Evolutionary conservation across 1,139 yeast genomes (phyloP).

Genomic region (Yamadazyma jaroonii): DNA sequence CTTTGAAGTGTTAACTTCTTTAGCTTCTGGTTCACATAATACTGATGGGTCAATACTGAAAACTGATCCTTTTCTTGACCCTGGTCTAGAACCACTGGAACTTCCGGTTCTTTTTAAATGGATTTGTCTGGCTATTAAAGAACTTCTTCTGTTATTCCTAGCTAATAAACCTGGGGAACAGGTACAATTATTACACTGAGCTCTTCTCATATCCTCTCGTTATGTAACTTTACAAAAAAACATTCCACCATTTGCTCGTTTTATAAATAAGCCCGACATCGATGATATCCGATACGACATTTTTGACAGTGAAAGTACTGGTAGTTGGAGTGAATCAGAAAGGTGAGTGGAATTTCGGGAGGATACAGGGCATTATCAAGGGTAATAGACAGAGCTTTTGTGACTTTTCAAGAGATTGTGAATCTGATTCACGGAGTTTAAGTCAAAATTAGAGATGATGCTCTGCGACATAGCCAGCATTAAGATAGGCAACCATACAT

Average conservation of each 20-base stretch:
- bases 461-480: too few relatives aligned
- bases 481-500: too few relatives aligned
- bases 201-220: slow-evolving; percentile 23
- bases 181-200: slow-evolving; percentile 68
- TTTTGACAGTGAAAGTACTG: neutral
- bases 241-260: slow-evolving; percentile 5
- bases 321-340: neutral
- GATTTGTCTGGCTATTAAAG: slow-evolving; percentile 49
- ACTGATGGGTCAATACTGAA: slow-evolving; percentile 47
- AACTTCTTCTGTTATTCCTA: slow-evolving; percentile 56
- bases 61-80: slow-evolving; percentile 46
- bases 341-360: too few relatives aligned
- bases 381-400: too few relatives aligned
- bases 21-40: slow-evolving; percentile 42
- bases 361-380: too few relatives aligned
- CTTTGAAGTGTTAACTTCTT: slow-evolving; percentile 54
- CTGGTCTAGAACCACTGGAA: slow-evolving; percentile 22
- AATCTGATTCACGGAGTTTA: too few relatives aligned
- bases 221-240: slow-evolving; percentile 1
- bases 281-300: neutral
- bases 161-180: slow-evolving; percentile 80
- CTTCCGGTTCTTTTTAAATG: slow-evolving; percentile 33
- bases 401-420: too few relatives aligned
- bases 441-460: too few relatives aligned
- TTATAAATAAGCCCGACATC: slow-evolving; percentile 1